Evolutionary conservation across 2,329 filamentous ascomycete species (phyloP).

Genomic region (Exophiala sp.): DNA sequence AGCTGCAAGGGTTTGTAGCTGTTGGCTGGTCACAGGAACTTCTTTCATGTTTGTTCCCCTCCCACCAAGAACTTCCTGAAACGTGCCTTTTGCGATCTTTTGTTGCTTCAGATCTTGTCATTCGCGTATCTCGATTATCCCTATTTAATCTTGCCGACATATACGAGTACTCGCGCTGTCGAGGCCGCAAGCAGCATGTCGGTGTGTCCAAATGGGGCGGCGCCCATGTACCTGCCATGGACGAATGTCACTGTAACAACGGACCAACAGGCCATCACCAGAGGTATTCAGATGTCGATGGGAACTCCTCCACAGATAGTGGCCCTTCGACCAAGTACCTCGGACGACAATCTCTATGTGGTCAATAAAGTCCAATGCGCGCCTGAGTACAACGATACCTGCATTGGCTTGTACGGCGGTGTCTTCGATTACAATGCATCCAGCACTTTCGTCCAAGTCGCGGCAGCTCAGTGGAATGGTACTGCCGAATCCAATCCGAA

Average conservation of each 20-base stretch:
- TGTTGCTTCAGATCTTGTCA: not conserved
- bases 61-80: not conserved
- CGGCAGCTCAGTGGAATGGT: slow-evolving; percentile 24
- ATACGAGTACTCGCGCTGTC: slow-evolving; percentile 1
- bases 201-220: slow-evolving; percentile 22
- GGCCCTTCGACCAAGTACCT: slow-evolving; percentile 21
- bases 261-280: slow-evolving; percentile 21
- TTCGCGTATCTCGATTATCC: not conserved
- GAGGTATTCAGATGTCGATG: slow-evolving; percentile 23
- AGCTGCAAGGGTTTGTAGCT: too few species aligned
- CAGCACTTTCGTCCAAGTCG: slow-evolving; percentile 16
- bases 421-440: slow-evolving; percentile 22
- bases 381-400: slow-evolving; percentile 22
- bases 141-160: not conserved
- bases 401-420: slow-evolving; percentile 21
- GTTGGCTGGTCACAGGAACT: not conserved
- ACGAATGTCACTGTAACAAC: slow-evolving; percentile 24
- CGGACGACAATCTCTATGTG: slow-evolving; percentile 22
- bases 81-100: not conserved
- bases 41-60: not conserved
- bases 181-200: slow-evolving; percentile 13
- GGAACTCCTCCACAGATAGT: slow-evolving; percentile 26
- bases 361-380: slow-evolving; percentile 24
- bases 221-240: slow-evolving; percentile 22
- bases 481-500: slow-evolving; percentile 7